Evolutionary conservation across 768 basidiomycete species (phyloP), one percentile per base, ranked within the genome.

Genomic region (Leccinellum luteum): DNA sequence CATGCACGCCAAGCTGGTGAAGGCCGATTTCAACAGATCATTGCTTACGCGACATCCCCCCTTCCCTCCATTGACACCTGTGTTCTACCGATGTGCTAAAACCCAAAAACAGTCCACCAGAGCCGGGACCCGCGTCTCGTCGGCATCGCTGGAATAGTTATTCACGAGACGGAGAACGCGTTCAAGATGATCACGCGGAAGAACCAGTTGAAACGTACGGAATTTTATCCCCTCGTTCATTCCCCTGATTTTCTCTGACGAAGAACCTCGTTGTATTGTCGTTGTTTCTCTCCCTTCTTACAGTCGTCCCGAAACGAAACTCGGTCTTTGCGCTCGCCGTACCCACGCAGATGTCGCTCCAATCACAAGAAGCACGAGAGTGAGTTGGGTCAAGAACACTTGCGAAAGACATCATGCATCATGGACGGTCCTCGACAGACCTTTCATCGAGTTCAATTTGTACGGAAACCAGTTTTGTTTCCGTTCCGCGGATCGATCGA

Each of bases 401-500:
- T 0, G 12, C 41, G 19, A 43, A 12, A 52, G 10, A 23, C 38
- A 7, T 28, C n/a, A n/a, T n/a, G n/a, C n/a, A n/a, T n/a, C 38
- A 15, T 53, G 49, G 51, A 90, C 85, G 1, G 87, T 90, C 8
- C 66, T 85, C 19, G 85, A 89, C 56, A n/a, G n/a, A n/a, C n/a
- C n/a, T n/a, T 78, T 88, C 59, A 79, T 91, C 28, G 82, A 84
- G 60, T 85, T 95, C 64, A 87, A 92, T 59, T 76, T 96, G 1
- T 85, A 90, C 65, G 94, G 93, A 2, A 92, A 90, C 66, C 89
- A 94, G 64, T 93, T 95, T 70, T 78, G 86, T 45, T 94, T 90
- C 74, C 82, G 91, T 19, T 81, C 90, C 13, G 84, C 87, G 6
- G 93, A 94, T 55, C 79, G 94, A 6, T 89, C 90, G 0, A 86